Evolutionary conservation across 2,329 filamentous ascomycete species (phyloP).

Genomic region (Sporothrix globosa): DNA sequence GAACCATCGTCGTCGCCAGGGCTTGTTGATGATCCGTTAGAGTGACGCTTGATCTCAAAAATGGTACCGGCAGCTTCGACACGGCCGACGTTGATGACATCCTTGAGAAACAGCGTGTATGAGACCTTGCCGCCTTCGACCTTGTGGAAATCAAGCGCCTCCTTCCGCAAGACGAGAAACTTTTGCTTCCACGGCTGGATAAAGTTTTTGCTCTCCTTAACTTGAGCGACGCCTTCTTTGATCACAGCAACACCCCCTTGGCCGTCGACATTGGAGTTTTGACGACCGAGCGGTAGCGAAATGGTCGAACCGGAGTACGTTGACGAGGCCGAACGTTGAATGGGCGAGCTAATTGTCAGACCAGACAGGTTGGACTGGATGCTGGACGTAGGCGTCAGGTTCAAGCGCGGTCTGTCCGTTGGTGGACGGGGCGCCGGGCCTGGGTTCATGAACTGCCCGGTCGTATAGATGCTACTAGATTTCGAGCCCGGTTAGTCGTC

Average conservation of each 20-base stretch:
- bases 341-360: conserved; percentile 70
- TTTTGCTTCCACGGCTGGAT: conserved; percentile 88
- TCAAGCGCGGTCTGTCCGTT: conserved; percentile 77
- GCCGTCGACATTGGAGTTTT: conserved; percentile 62
- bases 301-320: conserved; percentile 71
- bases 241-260: conserved; percentile 71
- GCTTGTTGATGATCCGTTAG: conserved; percentile 69
- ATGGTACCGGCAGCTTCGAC: conserved; percentile 90
- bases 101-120: conserved; percentile 81
- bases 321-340: conserved; percentile 66
- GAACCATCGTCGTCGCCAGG: conserved; percentile 78
- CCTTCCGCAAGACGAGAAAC: conserved; percentile 88
- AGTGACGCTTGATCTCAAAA: conserved; percentile 85
- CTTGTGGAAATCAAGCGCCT: conserved; percentile 93
- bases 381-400: conserved; percentile 75
- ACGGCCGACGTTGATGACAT: conserved; percentile 86
- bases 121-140: conserved; percentile 83
- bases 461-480: conserved; percentile 56
- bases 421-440: conserved; percentile 92
- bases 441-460: conserved; percentile 88
- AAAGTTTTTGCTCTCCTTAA: conserved; percentile 89
- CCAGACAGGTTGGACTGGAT: conserved; percentile 78
- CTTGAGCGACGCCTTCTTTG: conserved; percentile 79
- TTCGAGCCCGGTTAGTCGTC: not conserved
- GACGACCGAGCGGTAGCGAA: conserved; percentile 68